Evolutionary conservation across 202 grass and related monocot genomes (phyloP).

Genomic region (Panicum virgatum): DNA sequence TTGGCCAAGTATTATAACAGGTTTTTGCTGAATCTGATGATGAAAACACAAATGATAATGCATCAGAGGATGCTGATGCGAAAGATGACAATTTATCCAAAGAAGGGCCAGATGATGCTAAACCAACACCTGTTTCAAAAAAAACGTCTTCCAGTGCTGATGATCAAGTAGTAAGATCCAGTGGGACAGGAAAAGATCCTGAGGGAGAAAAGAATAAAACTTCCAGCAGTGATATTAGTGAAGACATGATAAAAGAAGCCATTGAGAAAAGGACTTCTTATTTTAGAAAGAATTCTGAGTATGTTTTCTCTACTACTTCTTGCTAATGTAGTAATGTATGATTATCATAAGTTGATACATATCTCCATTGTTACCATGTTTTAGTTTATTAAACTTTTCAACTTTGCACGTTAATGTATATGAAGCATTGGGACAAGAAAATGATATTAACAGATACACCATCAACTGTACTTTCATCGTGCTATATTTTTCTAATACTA

Average conservation of each 20-base stretch:
- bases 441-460: background rate
- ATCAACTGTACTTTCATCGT: slow-evolving; percentile 11
- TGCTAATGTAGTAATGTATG: slow-evolving; percentile 19
- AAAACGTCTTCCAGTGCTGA: slow-evolving; percentile 45
- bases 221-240: slow-evolving; percentile 49
- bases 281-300: slow-evolving; percentile 81
- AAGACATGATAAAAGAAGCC: slow-evolving; percentile 74
- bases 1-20: slow-evolving; percentile 39
- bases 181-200: slow-evolving; percentile 34
- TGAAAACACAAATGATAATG: slow-evolving; percentile 48
- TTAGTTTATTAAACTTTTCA: background rate
- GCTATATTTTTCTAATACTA: background rate
- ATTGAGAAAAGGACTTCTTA: slow-evolving; percentile 64
- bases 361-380: background rate
- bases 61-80: slow-evolving; percentile 41
- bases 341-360: background rate
- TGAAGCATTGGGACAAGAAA: background rate
- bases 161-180: slow-evolving; percentile 42
- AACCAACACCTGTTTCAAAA: slow-evolving; percentile 29
- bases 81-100: slow-evolving; percentile 50
- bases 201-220: slow-evolving; percentile 42
- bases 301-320: slow-evolving; percentile 44
- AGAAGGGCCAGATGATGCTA: slow-evolving; percentile 55
- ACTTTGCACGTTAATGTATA: background rate
- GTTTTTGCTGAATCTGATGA: slow-evolving; percentile 70